Conservation (phyloP, 83 land plant species). For the Picea abies region DNA sequence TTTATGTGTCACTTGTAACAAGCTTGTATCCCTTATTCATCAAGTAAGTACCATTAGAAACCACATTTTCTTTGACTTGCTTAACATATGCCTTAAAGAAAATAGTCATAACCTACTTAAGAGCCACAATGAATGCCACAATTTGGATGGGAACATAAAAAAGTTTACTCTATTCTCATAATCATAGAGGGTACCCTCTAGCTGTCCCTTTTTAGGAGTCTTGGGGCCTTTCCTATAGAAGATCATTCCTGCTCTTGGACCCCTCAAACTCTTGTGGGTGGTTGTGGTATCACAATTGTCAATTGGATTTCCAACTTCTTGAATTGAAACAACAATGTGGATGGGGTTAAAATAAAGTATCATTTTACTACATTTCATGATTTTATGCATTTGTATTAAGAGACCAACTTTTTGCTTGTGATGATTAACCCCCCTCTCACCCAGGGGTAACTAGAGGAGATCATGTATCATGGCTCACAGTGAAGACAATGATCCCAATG, state of each 20-base stretch:
- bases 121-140: constrained; percentile 82
- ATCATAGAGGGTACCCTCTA: constrained; percentile 61
- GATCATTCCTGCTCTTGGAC: constrained; percentile 82
- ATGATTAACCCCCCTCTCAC: too few species aligned
- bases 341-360: neutral
- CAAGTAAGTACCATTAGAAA: constrained; percentile 67
- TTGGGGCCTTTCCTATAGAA: constrained; percentile 81
- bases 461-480: too few species aligned
- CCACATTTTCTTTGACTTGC: constrained; percentile 84
- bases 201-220: constrained; percentile 83
- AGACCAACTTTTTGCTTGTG: neutral
- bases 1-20: constrained; percentile 81
- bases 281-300: constrained; percentile 81
- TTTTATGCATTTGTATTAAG: neutral
- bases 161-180: constrained; percentile 77
- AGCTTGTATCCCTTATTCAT: constrained; percentile 87
- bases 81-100: constrained; percentile 86
- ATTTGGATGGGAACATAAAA: constrained; percentile 84
- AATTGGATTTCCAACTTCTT: constrained; percentile 76
- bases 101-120: constrained; percentile 71
- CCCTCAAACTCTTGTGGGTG: constrained; percentile 78
- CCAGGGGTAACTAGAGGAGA: too few species aligned
- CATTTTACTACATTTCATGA: too few species aligned
- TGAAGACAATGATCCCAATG: too few species aligned
- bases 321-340: neutral